phyloP scores from a whole-genome alignment of 169 alveolate species.

The Plasmodium malariae region DNA sequence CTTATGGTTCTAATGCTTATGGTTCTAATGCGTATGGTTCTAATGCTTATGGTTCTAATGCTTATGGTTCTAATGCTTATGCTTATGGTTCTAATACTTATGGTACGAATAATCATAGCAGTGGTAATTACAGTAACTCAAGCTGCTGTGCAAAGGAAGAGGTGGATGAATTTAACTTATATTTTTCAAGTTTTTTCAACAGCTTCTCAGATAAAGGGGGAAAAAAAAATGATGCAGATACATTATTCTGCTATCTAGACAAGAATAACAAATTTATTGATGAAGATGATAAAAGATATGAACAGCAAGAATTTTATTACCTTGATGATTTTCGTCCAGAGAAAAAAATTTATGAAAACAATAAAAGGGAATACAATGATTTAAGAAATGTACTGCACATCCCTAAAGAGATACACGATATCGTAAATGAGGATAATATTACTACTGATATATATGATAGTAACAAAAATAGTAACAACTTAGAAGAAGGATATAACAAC shows the following conservation, averaged over 20 bases:
- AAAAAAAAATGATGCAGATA: neutral
- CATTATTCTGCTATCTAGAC: slow-evolving; percentile 10
- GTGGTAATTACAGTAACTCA: too few relatives aligned
- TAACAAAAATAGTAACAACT: neutral
- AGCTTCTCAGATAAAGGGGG: slow-evolving; percentile 7
- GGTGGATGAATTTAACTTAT: slow-evolving; percentile 22
- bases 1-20: too few relatives aligned
- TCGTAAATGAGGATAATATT: slow-evolving; percentile 21
- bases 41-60: too few relatives aligned
- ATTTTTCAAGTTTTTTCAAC: slow-evolving; percentile 19
- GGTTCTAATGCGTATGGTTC: too few relatives aligned
- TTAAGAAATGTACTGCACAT: neutral
- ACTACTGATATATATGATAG: slow-evolving; percentile 7
- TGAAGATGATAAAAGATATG: neutral
- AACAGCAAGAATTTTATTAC: neutral
- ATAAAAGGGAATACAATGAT: neutral
- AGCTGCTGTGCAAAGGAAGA: neutral
- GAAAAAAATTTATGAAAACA: neutral
- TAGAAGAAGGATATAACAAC: slow-evolving; percentile 41
- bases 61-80: too few relatives aligned
- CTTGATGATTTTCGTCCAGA: neutral
- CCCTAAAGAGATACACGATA: slow-evolving; percentile 7
- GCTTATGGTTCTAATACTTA: too few relatives aligned
- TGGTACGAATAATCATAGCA: too few relatives aligned
- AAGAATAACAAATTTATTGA: neutral